A percentile compares a stretch with the other conserved stretches of the same genome.
Evolutionary conservation across 1,284 basidiomycete genomes (phyloP).

Genomic region (Exsudoporus floridanus): DNA sequence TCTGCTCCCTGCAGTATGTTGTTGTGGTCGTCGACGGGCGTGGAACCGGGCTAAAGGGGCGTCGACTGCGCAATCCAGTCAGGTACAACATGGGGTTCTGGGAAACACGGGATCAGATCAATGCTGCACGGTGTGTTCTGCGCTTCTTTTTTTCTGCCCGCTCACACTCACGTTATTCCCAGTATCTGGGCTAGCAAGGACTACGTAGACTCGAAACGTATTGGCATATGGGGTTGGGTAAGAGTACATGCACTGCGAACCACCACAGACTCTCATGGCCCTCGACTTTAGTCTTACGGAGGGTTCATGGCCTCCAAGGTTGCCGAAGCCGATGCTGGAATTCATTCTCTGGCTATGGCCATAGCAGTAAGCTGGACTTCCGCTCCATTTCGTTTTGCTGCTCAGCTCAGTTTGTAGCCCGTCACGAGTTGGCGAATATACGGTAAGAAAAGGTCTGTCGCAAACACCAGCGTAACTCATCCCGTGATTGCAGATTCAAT

Average conservation of each 20-base stretch:
- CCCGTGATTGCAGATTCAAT: conserved; percentile 64
- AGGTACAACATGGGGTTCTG: conserved; percentile 82
- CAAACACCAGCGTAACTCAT: conserved; percentile 1
- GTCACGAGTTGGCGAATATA: conserved; percentile 87
- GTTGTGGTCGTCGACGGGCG: conserved; percentile 88
- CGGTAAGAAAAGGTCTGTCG: conserved; percentile 47
- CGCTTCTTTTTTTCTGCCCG: conserved; percentile 7
- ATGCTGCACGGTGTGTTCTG: conserved; percentile 66
- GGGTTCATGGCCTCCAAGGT: conserved; percentile 93
- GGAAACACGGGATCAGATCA: conserved; percentile 87
- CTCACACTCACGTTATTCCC: conserved; percentile 11
- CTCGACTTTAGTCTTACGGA: conserved; percentile 72
- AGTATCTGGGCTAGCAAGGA: conserved; percentile 75
- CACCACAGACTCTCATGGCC: conserved; percentile 5
- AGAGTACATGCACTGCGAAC: conserved; percentile 30
- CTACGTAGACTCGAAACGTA: conserved; percentile 78
- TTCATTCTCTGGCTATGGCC: conserved; percentile 87
- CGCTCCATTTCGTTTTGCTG: neutral
- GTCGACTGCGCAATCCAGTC: conserved; percentile 78
- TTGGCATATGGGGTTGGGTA: conserved; percentile 97
- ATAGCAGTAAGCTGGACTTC: conserved; percentile 67
- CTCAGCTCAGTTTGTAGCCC: conserved; percentile 48
- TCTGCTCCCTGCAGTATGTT: conserved; percentile 80
- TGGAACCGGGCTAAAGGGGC: conserved; percentile 92
- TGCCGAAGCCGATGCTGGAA: conserved; percentile 80